Conservation (phyloP, 345 rosid species). For the Eucalyptus tenuipes region DNA sequence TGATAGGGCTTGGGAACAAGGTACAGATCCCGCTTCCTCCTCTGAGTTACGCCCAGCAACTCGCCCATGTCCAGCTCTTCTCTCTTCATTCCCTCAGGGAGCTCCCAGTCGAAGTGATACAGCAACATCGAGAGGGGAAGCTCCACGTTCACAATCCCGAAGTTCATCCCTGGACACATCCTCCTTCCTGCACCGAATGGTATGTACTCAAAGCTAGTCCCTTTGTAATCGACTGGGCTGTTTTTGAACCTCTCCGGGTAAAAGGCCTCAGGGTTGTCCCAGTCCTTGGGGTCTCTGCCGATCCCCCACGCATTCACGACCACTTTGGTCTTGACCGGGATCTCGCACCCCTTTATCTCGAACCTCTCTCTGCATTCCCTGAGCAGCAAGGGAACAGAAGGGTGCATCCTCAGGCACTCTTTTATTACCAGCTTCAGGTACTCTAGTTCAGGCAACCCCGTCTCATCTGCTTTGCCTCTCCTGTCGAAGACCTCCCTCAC, state of each 20-base stretch:
- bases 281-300: neutral
- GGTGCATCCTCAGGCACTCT: conserved; percentile 21
- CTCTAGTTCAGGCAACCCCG: neutral
- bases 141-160: neutral
- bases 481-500: neutral
- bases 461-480: neutral
- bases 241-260: conserved; percentile 13
- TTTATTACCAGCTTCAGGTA: conserved; percentile 6
- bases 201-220: conserved; percentile 2
- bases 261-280: conserved; percentile 10
- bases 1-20: neutral
- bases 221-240: conserved; percentile 5
- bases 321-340: conserved; percentile 10
- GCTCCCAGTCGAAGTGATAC: conserved; percentile 13
- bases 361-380: conserved; percentile 4
- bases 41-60: neutral
- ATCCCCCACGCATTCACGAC: conserved; percentile 19
- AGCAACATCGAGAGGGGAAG: conserved; percentile 6
- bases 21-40: neutral
- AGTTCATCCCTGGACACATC: conserved; percentile 14
- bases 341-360: conserved; percentile 3
- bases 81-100: conserved; percentile 1
- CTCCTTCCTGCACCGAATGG: conserved; percentile 21
- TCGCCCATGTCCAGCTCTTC: neutral
- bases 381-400: conserved; percentile 1